Conservation (phyloP, 331 rosid species). For the Arachis monticola region DNA sequence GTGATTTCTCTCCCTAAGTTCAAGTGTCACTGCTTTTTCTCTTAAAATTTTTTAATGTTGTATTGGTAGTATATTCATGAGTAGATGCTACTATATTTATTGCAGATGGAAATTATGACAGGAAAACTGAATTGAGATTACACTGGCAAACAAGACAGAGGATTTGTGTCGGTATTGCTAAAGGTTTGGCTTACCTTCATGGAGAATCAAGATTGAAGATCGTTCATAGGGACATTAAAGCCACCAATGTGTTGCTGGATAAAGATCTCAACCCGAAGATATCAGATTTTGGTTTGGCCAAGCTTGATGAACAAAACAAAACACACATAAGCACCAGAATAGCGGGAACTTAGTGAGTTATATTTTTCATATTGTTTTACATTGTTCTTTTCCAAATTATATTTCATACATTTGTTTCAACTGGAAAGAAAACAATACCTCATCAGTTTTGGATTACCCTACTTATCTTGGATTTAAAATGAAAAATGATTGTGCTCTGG, state of each 20-base stretch:
- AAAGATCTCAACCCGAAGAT: slow-evolving; percentile 64
- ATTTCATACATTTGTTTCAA: not conserved
- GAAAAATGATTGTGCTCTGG: not conserved
- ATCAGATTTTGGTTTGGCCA: slow-evolving; percentile 78
- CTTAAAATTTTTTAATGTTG: not conserved
- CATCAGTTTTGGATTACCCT: too few relatives aligned
- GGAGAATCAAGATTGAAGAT: slow-evolving; percentile 73
- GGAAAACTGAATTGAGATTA: slow-evolving; percentile 31
- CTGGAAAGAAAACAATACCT: not conserved
- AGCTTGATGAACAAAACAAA: slow-evolving; percentile 60
- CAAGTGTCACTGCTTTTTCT: not conserved
- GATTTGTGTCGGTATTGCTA: slow-evolving; percentile 60
- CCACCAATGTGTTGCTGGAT: slow-evolving; percentile 64
- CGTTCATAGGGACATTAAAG: slow-evolving; percentile 74
- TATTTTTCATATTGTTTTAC: too few relatives aligned
- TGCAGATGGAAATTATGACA: slow-evolving; percentile 33
- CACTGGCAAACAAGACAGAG: slow-evolving; percentile 26
- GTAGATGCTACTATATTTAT: not conserved
- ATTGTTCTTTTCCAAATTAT: too few relatives aligned
- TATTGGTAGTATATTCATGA: not conserved
- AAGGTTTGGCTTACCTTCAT: slow-evolving; percentile 71
- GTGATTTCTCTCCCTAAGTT: not conserved
- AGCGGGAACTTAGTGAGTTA: slow-evolving; percentile 72
- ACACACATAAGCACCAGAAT: slow-evolving; percentile 68
- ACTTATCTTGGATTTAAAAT: not conserved